These are phyloP conservation scores for Jasminum sambac DNA, from an alignment of 257 asterid genomes.

Conservation along the genomic window DNA sequence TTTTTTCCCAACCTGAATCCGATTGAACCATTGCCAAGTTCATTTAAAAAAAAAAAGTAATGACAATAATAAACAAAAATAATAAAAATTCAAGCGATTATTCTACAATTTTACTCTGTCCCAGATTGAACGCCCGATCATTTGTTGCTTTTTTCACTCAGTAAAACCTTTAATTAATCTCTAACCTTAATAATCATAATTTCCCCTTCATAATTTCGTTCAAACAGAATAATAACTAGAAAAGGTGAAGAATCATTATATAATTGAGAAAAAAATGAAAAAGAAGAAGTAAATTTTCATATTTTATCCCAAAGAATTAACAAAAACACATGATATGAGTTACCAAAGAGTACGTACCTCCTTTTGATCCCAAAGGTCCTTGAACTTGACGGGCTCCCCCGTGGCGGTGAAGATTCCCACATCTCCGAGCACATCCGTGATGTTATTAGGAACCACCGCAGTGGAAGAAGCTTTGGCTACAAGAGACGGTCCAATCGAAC, in stretches of 20 bases:
- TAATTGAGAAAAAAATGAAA: background rate
- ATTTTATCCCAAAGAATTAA: background rate
- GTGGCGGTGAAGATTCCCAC: conserved; percentile 65
- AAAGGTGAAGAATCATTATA: background rate
- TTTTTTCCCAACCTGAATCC: background rate
- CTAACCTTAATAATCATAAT: background rate
- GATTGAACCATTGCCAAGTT: background rate
- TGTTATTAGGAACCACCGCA: conserved; percentile 43
- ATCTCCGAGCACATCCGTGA: conserved; percentile 58
- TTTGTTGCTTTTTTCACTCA: background rate
- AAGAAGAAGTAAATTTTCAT: background rate
- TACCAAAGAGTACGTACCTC: conserved; percentile 54
- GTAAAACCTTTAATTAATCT: background rate
- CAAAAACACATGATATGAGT: background rate
- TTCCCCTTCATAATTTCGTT: background rate
- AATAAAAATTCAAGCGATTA: background rate
- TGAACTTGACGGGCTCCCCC: conserved; percentile 68
- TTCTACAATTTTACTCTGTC: background rate
- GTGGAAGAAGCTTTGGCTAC: conserved; percentile 38
- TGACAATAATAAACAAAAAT: too few species aligned
- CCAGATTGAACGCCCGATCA: background rate
- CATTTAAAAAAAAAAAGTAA: background rate
- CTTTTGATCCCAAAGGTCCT: conserved; percentile 78
- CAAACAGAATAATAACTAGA: background rate
- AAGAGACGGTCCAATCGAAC: conserved; percentile 19